Evolutionary conservation across 805 yeast genomes (phyloP).

Genomic region (Metschnikowia anglica): DNA sequence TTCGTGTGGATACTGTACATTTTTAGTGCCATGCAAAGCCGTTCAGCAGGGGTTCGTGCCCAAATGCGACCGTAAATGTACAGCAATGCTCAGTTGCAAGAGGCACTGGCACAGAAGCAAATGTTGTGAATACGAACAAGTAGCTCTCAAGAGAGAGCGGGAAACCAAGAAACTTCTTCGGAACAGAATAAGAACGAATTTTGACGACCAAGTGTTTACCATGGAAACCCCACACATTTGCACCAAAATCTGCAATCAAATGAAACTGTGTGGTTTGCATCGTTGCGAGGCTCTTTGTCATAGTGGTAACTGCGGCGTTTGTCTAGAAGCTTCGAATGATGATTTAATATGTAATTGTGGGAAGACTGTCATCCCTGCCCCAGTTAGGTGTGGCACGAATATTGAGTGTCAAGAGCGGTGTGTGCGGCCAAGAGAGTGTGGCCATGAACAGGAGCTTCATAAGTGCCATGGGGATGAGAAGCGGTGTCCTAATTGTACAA

Average conservation of each 20-base stretch:
- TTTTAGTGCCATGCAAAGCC: conserved; percentile 62
- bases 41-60: conserved; percentile 53
- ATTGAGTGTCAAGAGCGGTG: conserved; percentile 68
- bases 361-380: conserved; percentile 71
- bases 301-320: conserved; percentile 75
- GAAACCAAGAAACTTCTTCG: conserved; percentile 50
- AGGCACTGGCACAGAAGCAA: conserved; percentile 68
- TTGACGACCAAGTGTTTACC: conserved; percentile 50
- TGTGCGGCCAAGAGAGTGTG: conserved; percentile 57
- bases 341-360: conserved; percentile 84
- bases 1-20: conserved; percentile 58
- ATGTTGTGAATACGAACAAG: conserved; percentile 70
- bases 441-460: conserved; percentile 69
- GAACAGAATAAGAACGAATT: conserved; percentile 39
- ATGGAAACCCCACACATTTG: conserved; percentile 79
- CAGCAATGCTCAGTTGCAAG: conserved; percentile 72
- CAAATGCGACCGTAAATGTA: conserved; percentile 67
- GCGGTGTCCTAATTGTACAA: conserved; percentile 76
- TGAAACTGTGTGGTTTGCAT: conserved; percentile 62
- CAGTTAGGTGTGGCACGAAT: conserved; percentile 78
- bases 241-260: conserved; percentile 59
- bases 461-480: conserved; percentile 67
- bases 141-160: conserved; percentile 58
- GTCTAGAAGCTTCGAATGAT: conserved; percentile 76
- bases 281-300: conserved; percentile 72